A percentile compares a stretch with the other conserved stretches of the same genome.
phyloP scores from a whole-genome alignment of 2,329 filamentous ascomycete genomes.

The Sphaerulina musiva region DNA sequence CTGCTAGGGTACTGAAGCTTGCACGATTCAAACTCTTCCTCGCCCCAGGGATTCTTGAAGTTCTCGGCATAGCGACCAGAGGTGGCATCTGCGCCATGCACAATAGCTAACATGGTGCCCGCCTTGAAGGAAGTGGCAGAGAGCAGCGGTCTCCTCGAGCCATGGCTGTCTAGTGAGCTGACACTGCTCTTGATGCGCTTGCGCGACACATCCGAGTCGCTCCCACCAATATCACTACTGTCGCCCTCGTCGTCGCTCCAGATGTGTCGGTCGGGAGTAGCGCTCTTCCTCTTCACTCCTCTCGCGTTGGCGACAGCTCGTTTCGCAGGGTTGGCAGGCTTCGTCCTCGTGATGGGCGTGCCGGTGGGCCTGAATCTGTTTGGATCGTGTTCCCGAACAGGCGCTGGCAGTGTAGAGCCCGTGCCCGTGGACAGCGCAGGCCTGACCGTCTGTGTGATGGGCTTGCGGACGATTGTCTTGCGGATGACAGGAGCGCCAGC shows the following conservation, averaged over 20 bases:
- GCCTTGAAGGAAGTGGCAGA: constrained; percentile 21
- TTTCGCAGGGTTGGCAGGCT: constrained; percentile 17
- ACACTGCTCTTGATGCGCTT: constrained; percentile 35
- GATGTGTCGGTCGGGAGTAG: constrained; percentile 30
- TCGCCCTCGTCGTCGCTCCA: constrained; percentile 31
- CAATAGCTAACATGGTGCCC: constrained; percentile 30
- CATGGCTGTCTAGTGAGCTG: constrained; percentile 29
- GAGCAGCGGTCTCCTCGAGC: constrained; percentile 22
- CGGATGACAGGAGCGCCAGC: constrained; percentile 24
- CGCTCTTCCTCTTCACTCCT: constrained; percentile 34
- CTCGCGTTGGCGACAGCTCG: constrained; percentile 21
- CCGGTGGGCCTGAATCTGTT: constrained; percentile 26
- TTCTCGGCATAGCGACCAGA: constrained; percentile 38
- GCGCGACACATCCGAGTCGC: constrained; percentile 32
- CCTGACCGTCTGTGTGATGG: constrained; percentile 15
- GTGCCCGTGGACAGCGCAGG: constrained; percentile 13
- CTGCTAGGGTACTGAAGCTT: constrained; percentile 79
- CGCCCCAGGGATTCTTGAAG: constrained; percentile 45
- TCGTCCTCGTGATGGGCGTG: constrained; percentile 11
- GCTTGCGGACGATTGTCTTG: constrained; percentile 24
- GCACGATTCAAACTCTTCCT: constrained; percentile 37
- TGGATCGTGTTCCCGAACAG: constrained; percentile 17
- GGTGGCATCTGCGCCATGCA: constrained; percentile 40
- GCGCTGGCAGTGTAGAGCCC: constrained; percentile 2
- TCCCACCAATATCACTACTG: constrained; percentile 28